Base-by-base conservation (phyloP, 192 early-diverging fungal genomes). In the Coemansia sp. region DNA sequence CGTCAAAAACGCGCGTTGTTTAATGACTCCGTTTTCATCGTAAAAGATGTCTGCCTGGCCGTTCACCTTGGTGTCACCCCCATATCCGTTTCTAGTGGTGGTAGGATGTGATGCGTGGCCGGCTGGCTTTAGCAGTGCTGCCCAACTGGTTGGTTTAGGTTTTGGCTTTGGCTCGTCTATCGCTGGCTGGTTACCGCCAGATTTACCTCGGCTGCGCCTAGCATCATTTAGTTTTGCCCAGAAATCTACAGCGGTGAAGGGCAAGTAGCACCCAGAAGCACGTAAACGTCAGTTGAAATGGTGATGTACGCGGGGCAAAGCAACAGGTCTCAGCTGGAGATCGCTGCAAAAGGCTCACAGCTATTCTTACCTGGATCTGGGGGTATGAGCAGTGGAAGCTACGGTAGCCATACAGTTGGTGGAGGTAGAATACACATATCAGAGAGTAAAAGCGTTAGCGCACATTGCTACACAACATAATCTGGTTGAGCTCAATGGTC, bases 31-130 rank as follows among this genome's bases (percentile, higher is more conserved):
- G 41, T 47, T 35, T 36, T 39, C 32, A 27, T 36, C 32, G 5
- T 51, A 36, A 5, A 51, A 25, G 13, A 80, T 86, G 67, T 95
- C 95, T 50, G 88, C 79, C 15, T 94, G 76, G 2, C 93, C 93
- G 33, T 92, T 47, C 31, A 27, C 27, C 11, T 4, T 47, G 9
- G 45, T 7, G 15, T 27, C 27, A 27, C 18, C 31, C 13, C 15
- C 6, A 9, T n/a, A 30, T n/a, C 82, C 21, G 92, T 90, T 33
- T 82, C 60, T 29, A 85, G 57, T 39, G 76, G 43, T 32, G 8
- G 25, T 11, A 5, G 48, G 29, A 19, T 40, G 30, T 8, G 47
- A 21, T 14, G 58, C 11, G 6, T 35, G 17, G 8, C 41, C 40
- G 42, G 19, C 36, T 18, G 49, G 18, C 32, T 57, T 63, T 32